Evolutionary conservation across 495 filamentous ascomycete species (phyloP).

Genomic region (Tuber umbilicatum): DNA sequence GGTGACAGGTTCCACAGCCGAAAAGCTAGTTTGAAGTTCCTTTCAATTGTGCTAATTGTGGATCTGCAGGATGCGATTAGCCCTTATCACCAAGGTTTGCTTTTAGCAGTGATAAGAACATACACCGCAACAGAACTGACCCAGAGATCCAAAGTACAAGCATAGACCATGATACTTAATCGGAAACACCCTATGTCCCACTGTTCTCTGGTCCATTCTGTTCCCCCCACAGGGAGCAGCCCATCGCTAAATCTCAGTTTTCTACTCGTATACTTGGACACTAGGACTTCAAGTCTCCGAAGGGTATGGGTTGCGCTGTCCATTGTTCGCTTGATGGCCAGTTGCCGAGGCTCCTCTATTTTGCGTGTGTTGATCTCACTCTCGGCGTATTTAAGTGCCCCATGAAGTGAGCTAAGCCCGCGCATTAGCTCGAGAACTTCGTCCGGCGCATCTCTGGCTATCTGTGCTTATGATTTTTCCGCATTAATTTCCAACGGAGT

Average conservation of each 20-base stretch:
- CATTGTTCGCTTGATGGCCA: neutral
- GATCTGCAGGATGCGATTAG: neutral
- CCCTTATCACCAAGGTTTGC: neutral
- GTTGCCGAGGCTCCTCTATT: neutral
- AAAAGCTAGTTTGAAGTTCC: neutral
- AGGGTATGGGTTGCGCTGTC: neutral
- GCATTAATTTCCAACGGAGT: neutral
- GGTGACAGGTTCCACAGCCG: no score
- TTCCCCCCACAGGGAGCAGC: neutral
- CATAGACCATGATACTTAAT: neutral
- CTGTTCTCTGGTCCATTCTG: neutral
- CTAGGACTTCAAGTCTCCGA: neutral
- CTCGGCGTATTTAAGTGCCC: neutral
- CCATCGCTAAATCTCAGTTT: neutral
- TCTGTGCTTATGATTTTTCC: no score
- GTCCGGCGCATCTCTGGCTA: neutral
- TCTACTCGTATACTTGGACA: slow-evolving; percentile 1
- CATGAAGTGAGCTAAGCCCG: neutral
- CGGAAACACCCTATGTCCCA: neutral
- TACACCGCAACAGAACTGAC: neutral
- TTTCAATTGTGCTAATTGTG: neutral
- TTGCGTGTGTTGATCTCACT: neutral
- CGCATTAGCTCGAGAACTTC: neutral
- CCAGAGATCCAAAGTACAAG: neutral
- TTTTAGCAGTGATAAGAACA: neutral